phyloP scores from a whole-genome alignment of 2,329 filamentous ascomycete species.

The Blumeriella jaapii region DNA sequence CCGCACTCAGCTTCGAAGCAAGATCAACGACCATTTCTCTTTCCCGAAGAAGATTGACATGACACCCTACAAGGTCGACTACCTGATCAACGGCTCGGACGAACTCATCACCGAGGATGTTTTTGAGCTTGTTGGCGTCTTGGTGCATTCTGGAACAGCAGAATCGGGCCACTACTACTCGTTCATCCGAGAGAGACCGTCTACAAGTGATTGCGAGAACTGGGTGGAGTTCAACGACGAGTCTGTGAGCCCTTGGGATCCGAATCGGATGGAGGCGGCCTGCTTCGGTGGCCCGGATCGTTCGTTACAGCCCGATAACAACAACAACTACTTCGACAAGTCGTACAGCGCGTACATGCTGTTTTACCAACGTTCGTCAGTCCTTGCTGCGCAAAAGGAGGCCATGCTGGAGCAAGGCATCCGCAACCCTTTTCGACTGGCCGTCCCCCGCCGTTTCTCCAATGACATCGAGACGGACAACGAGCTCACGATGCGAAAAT shows the following conservation, averaged over 20 bases:
- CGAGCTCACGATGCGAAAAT: constrained; percentile 58
- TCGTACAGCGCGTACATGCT: constrained; percentile 92
- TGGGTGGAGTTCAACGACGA: constrained; percentile 97
- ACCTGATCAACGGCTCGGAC: constrained; percentile 53
- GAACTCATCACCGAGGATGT: constrained; percentile 54
- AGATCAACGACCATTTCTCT: constrained; percentile 90
- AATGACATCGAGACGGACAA: constrained; percentile 63
- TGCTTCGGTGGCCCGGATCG: constrained; percentile 69
- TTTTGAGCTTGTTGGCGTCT: constrained; percentile 88
- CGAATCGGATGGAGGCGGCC: constrained; percentile 55
- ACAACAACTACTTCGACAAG: constrained; percentile 47
- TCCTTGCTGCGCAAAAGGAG: constrained; percentile 43
- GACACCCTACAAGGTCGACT: constrained; percentile 78
- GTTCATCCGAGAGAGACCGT: constrained; percentile 73
- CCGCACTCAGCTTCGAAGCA: constrained; percentile 65
- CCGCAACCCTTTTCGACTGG: constrained; percentile 34
- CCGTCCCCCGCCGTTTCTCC: constrained; percentile 35
- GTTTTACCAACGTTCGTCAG: constrained; percentile 78
- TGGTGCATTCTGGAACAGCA: constrained; percentile 86
- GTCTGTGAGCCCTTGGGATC: constrained; percentile 66
- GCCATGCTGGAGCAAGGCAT: constrained; percentile 30
- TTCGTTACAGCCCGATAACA: constrained; percentile 34
- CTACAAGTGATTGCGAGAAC: constrained; percentile 32
- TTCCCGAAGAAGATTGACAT: constrained; percentile 81
- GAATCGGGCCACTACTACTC: constrained; percentile 97